Evolutionary conservation across 352 stramenopile species (phyloP), one percentile per base, ranked within the genome.

Genomic region (Globisporangium abappressorium): DNA sequence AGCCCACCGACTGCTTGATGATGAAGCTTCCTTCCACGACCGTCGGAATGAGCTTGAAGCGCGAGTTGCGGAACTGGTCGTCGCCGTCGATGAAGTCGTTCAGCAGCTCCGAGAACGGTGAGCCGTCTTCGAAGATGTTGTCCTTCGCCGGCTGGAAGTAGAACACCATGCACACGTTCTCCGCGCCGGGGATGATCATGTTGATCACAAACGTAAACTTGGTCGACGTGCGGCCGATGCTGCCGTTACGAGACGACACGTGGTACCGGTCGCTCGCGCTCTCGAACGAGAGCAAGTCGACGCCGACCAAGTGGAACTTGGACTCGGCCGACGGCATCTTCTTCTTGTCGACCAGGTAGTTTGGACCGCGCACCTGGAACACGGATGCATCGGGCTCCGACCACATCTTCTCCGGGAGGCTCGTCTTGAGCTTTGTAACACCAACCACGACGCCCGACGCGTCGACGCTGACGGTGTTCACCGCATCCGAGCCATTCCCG

Each of bases 1-100:
- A 97, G 11, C 96, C 96, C 30, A 99, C 95, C 30, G 93, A 89
- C 69, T 98, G 94, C 55, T 96, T 91, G 46, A 99, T 97, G 62
- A 99, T 94, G 71, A 98, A 99, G 78, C 97, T 98, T 12, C 97
- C 97, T 71, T 99, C 94, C 5, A 98, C 90, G 65, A 99, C 83
- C 8, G 89, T 96, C 28, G 97, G 97, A 71, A 99, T 99, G 58
- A 99, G 79, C 82, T 99, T 99, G 81, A 99, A 99, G 15, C 96
- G 95, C 55, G 91, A 94, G 75, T 99, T 98, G 33, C 97, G 91
- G 73, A 98, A 98, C 57, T 82, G 72, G 75, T 99, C 96, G 71
- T 97, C 91, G 59, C 94, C 96, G 76, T 98, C 97, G 30, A 97
- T 84, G 30, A 98, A 98, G 65, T 93, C 85, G 62, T 94, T 94